A percentile compares a stretch with the other conserved stretches of the same genome.
These are phyloP conservation scores for Leccinum uliginosum DNA, from an alignment of 768 basidiomycete species.

Conservation along the genomic window DNA sequence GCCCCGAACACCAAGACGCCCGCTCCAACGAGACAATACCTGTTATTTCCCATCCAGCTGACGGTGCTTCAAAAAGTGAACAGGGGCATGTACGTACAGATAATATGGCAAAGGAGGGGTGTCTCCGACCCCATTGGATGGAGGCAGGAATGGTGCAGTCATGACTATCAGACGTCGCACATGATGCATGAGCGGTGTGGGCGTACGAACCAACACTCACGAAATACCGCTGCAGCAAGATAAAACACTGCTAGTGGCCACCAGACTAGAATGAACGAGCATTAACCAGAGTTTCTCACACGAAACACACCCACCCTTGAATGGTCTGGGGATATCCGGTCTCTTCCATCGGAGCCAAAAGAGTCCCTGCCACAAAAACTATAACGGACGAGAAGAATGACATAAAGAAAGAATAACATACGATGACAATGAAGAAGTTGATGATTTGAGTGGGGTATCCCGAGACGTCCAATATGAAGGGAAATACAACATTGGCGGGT, in stretches of 20 bases:
- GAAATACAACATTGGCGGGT: slow-evolving; percentile 49
- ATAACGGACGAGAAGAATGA: slow-evolving; percentile 4
- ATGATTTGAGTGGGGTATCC: slow-evolving; percentile 48
- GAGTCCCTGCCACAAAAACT: slow-evolving; percentile 37
- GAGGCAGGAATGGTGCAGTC: slow-evolving; percentile 51
- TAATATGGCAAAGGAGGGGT: slow-evolving; percentile 60
- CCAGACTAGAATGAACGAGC: slow-evolving; percentile 38
- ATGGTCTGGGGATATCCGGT: slow-evolving; percentile 45
- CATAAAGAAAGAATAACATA: slow-evolving; percentile 34
- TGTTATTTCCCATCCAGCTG: slow-evolving; percentile 19
- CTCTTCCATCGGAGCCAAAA: slow-evolving; percentile 54
- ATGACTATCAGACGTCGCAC: slow-evolving; percentile 35
- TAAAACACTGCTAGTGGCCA: slow-evolving; percentile 52
- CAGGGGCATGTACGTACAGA: slow-evolving; percentile 26
- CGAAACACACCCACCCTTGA: slow-evolving; percentile 38
- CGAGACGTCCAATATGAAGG: slow-evolving; percentile 56
- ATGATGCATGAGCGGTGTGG: neutral
- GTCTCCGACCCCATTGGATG: slow-evolving; percentile 52
- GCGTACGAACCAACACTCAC: slow-evolving; percentile 29
- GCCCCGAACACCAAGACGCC: slow-evolving; percentile 43
- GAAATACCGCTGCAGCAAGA: slow-evolving; percentile 46
- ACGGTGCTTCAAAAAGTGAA: slow-evolving; percentile 31
- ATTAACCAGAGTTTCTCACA: slow-evolving; percentile 2
- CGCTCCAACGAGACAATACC: slow-evolving; percentile 54
- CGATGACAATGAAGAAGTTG: slow-evolving; percentile 49